Base-by-base conservation (phyloP, 2,329 filamentous ascomycete genomes). In the Didymellaceae sp. region DNA sequence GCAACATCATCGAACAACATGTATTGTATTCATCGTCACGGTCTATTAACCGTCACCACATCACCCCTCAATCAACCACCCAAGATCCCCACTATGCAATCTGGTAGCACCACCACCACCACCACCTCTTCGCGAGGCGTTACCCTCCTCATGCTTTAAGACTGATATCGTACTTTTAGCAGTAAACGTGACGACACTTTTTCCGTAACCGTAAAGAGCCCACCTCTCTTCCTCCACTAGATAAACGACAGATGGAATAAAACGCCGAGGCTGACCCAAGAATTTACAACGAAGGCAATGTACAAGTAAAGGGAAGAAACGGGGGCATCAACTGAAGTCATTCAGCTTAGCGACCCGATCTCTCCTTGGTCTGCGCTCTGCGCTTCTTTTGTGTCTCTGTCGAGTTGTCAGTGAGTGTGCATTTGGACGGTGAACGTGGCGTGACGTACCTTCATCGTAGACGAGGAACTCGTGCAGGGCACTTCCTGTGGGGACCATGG, bases 391-490 rank as follows among this genome's bases (percentile, higher is more conserved):
- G 49, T 22, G 53, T 54, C 31, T 62, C 63, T 66, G 43, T 39
- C 1, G 16, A 3, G 35, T 21, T 6, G 18, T 64, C 45, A 65
- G 62, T 28, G 14, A 13, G 13, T 10, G 9, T 16, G n/a, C n/a
- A n/a, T 6, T 17, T 5, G 4, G 7, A n/a, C 1, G n/a, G 5
- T 11, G 3, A 13, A 9, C 13, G 9, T 3, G 6, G 10, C 11
- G 13, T 1, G 17, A 70, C 85, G 74, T 81, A 88, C 85, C 83
- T 78, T 86, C 82, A 73, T 96, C 91, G 75, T 90, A 96, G 14
- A 92, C 83, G 70, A 97, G 81, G 77, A 97, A 97, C 75, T 97
- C 94, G 72, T 97, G 91, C 66, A 99, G 81, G 52, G 82, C 93
- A 55, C 84, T 87, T 28, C 94, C 94, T 30, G 85, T 87, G 3